phyloP scores from a whole-genome alignment of 78 protist species.

The Chrysochromulina tobinii region DNA sequence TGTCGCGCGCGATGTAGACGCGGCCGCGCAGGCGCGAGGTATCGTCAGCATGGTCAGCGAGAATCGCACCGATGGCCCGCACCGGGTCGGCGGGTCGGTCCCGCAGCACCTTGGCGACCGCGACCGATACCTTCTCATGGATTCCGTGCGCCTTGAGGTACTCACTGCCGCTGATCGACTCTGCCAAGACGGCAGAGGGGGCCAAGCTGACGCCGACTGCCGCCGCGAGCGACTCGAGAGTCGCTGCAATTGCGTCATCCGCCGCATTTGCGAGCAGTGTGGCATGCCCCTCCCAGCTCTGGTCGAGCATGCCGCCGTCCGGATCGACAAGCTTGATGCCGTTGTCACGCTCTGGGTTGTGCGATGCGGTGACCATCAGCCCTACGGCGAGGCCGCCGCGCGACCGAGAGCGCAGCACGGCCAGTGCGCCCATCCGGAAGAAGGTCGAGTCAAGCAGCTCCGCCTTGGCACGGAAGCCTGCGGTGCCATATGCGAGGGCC shows the following conservation, averaged over 20 bases:
- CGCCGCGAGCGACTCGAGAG: not conserved
- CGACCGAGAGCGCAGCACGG: constrained; percentile 2
- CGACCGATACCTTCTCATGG: too few species aligned
- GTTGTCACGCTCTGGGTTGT: constrained; percentile 22
- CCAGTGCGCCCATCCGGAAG: constrained; percentile 17
- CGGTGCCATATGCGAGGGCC: constrained; percentile 13
- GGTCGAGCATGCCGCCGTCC: constrained; percentile 2
- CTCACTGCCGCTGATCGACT: too few species aligned
- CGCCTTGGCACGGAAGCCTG: constrained; percentile 23
- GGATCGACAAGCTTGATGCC: constrained; percentile 21
- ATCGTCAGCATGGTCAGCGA: too few species aligned
- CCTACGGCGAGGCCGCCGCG: constrained; percentile 5
- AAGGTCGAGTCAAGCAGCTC: not conserved
- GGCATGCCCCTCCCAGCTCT: not conserved
- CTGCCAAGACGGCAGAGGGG: too few species aligned
- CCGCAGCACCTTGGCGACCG: too few species aligned
- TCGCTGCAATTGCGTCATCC: not conserved
- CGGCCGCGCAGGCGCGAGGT: too few species aligned
- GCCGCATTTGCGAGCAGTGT: not conserved
- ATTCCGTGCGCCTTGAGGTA: too few species aligned
- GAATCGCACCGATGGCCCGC: too few species aligned
- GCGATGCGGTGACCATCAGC: constrained; percentile 38
- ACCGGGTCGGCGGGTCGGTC: too few species aligned
- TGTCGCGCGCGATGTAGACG: constrained; percentile 1
- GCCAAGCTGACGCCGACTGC: not conserved